Base-by-base conservation (phyloP, 768 basidiomycete genomes). In the Phlebiopsis flavidoalba region DNA sequence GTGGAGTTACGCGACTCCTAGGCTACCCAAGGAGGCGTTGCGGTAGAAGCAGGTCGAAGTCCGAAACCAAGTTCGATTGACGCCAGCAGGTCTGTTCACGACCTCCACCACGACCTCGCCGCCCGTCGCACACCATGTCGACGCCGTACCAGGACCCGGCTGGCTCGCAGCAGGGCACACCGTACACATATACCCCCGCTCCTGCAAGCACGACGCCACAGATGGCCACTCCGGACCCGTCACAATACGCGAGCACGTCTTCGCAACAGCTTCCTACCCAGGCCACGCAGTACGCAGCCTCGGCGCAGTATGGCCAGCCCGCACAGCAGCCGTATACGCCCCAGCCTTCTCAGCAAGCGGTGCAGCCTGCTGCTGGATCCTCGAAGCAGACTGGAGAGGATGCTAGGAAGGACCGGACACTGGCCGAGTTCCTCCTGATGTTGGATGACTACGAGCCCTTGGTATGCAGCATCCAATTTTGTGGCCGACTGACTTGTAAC, bases 361-460 rank as follows among this genome's bases (percentile, higher is more conserved):
- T 48, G 26, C 58, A 40, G 37, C 53, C 61, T 35, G 51, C 7
- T n/a, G 65, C 33, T 5, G 43, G 54, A 12, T 36, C 48, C 65
- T 31, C 77, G 1, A 83, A 88, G 47, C 87, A 89, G 65, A 84
- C 83, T 6, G 83, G 88, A 17, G 91, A 92, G 67, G 88, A 89
- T 63, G 91, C 91, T 0, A 79, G 91, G 66, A 93, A 93, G 69
- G 95, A 98, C 75, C 81, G 89, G 53, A 95, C 92, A 0, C 73
- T 98, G 53, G 92, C 92, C 5, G 94, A 98, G 70, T 95, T 98
- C 67, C 81, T 98, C 78, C 79, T 95, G 43, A 93, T 96, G 93
- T 79, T 98, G 35, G 96, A 98, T 67, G 95, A 96, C 52, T 98
- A 97, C 70, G 93, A 98, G 69, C 96, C 96, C 48, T 73, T 98